These are phyloP conservation scores for Funneliformis geosporum DNA, from an alignment of 192 early-diverging fungal genomes.

Conservation along the genomic window DNA sequence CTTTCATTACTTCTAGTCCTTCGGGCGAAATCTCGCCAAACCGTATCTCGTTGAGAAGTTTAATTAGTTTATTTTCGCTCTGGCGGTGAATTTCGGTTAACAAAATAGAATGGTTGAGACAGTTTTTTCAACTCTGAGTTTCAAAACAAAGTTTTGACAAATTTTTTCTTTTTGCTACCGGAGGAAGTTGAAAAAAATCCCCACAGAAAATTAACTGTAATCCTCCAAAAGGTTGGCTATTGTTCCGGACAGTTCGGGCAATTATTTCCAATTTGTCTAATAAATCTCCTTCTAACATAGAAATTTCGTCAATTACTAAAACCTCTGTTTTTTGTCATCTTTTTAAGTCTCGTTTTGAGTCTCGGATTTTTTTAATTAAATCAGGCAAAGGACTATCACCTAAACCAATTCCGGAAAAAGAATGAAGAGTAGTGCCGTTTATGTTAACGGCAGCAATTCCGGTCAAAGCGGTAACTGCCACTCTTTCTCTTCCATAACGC, in stretches of 20 bases:
- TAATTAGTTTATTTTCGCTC: slow-evolving; percentile 65
- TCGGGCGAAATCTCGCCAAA: slow-evolving; percentile 64
- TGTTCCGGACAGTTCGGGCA: slow-evolving; percentile 49
- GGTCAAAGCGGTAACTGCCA: slow-evolving; percentile 72
- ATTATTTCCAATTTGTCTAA: slow-evolving; percentile 76
- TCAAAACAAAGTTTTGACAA: slow-evolving; percentile 63
- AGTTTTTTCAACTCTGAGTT: slow-evolving; percentile 53
- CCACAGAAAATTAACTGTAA: slow-evolving; percentile 70
- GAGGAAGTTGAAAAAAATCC: slow-evolving; percentile 82
- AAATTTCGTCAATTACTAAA: slow-evolving; percentile 42
- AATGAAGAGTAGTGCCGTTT: slow-evolving; percentile 72
- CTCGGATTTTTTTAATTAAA: background rate
- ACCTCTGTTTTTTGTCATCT: background rate
- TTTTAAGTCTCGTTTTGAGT: background rate
- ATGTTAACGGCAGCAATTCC: slow-evolving; percentile 84
- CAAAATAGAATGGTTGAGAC: slow-evolving; percentile 55
- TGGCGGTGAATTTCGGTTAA: slow-evolving; percentile 83
- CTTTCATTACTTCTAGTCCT: slow-evolving; percentile 50
- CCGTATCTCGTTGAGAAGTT: slow-evolving; percentile 84
- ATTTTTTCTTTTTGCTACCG: slow-evolving; percentile 48
- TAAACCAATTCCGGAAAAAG: slow-evolving; percentile 49
- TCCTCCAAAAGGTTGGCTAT: slow-evolving; percentile 66
- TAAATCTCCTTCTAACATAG: slow-evolving; percentile 72
- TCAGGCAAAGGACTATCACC: background rate
- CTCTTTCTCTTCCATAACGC: slow-evolving; percentile 27